These are phyloP conservation scores for Corinectria fuckeliana DNA, from an alignment of 2,329 filamentous ascomycete species.

Conservation along the genomic window DNA sequence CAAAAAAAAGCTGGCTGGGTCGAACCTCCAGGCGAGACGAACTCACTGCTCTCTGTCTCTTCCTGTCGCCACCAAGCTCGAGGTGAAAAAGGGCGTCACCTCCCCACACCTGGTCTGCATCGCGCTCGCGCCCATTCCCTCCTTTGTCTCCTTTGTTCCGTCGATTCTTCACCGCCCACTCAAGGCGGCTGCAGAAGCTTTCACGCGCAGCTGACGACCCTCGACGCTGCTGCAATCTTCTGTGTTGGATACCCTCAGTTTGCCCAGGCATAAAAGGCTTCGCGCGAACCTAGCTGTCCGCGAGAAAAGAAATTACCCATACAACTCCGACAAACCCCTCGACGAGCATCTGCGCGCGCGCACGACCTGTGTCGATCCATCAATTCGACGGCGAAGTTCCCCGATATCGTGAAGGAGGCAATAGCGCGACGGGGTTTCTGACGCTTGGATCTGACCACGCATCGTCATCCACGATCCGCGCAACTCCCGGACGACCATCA, in stretches of 20 bases:
- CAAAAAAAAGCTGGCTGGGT: slow-evolving; percentile 44
- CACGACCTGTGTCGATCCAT: slow-evolving; percentile 15
- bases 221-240: neutral
- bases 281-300: slow-evolving; percentile 7
- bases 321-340: slow-evolving; percentile 4
- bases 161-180: slow-evolving; percentile 5
- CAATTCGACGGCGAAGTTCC: slow-evolving; percentile 26
- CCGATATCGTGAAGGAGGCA: slow-evolving; percentile 24
- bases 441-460: slow-evolving; percentile 21
- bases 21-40: slow-evolving; percentile 29
- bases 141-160: slow-evolving; percentile 22
- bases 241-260: neutral
- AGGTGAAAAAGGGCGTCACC: slow-evolving; percentile 42
- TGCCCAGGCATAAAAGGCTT: neutral
- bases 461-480: slow-evolving; percentile 28
- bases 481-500: slow-evolving; percentile 43
- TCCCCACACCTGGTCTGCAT: slow-evolving; percentile 28
- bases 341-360: neutral
- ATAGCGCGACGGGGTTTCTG: slow-evolving; percentile 28
- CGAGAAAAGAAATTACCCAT: neutral
- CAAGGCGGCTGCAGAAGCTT: slow-evolving; percentile 17
- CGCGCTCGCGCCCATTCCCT: slow-evolving; percentile 21
- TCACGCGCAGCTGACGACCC: slow-evolving; percentile 10
- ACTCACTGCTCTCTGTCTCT: slow-evolving; percentile 35
- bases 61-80: slow-evolving; percentile 32